These are phyloP conservation scores for Penicillium olsonii DNA, from an alignment of 2,329 filamentous ascomycete genomes.

Conservation along the genomic window DNA sequence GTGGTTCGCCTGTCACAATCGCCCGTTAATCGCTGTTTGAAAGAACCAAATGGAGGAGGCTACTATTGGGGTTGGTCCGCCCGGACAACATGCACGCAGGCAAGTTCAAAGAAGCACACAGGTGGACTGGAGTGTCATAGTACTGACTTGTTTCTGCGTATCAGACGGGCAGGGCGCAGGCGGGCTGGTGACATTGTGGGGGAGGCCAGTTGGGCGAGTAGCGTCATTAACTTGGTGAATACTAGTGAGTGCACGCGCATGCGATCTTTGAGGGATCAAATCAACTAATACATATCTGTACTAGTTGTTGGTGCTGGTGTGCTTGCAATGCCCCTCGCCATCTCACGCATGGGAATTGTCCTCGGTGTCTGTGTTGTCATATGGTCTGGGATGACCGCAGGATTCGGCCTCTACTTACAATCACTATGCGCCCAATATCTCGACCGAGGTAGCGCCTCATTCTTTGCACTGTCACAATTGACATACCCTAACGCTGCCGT, in stretches of 20 bases:
- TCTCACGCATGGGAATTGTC: constrained; percentile 92
- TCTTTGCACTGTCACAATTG: constrained; percentile 95
- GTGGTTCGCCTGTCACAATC: constrained; percentile 15
- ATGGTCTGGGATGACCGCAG: constrained; percentile 86
- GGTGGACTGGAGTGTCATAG: neutral
- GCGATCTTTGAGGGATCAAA: neutral
- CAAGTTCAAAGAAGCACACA: constrained; percentile 15
- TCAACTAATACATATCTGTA: constrained; percentile 13
- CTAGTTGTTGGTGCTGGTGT: constrained; percentile 90
- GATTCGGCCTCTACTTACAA: constrained; percentile 93
- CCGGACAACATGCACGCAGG: constrained; percentile 32
- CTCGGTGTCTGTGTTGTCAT: constrained; percentile 81
- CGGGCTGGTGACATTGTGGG: constrained; percentile 70
- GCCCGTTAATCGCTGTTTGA: constrained; percentile 15
- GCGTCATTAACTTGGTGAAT: constrained; percentile 92
- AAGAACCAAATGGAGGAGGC: constrained; percentile 35
- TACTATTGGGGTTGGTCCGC: constrained; percentile 27
- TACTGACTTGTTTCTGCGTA: constrained; percentile 1
- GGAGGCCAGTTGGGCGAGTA: constrained; percentile 84
- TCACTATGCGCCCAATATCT: constrained; percentile 90
- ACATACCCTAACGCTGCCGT: constrained; percentile 96
- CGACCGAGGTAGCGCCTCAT: constrained; percentile 83
- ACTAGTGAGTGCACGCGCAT: constrained; percentile 66
- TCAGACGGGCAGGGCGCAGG: constrained; percentile 50
- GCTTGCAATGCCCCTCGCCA: constrained; percentile 90